phyloP scores from a whole-genome alignment of 768 basidiomycete genomes.

The Boletus huronensis region DNA sequence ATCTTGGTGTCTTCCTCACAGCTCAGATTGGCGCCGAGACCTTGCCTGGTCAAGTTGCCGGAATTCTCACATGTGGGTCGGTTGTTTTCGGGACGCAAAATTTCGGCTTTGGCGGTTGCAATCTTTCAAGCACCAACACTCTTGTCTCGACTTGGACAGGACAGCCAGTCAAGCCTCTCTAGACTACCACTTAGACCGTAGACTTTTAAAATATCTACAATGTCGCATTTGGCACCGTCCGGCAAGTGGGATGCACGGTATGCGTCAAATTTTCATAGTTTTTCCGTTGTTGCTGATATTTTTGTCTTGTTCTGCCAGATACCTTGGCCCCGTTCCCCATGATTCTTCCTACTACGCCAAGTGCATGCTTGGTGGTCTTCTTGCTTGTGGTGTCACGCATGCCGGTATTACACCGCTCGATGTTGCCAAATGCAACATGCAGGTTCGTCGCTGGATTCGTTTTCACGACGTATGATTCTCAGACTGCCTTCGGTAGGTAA shows the following conservation, averaged over 20 bases:
- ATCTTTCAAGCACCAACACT: not conserved
- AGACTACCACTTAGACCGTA: slow-evolving; percentile 1
- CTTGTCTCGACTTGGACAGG: not conserved
- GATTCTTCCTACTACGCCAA: slow-evolving; percentile 11
- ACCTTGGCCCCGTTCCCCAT: slow-evolving; percentile 11
- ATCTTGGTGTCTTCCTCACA: not conserved
- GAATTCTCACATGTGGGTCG: not conserved
- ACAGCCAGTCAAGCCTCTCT: not conserved
- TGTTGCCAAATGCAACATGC: slow-evolving; percentile 10
- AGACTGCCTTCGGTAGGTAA: slow-evolving; percentile 46
- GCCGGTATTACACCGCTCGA: slow-evolving; percentile 9
- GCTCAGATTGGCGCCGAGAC: not conserved
- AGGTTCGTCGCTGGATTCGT: not conserved
- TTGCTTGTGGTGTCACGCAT: slow-evolving; percentile 7
- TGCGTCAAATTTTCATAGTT: not conserved
- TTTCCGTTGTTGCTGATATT: not conserved
- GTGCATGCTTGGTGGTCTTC: slow-evolving; percentile 10
- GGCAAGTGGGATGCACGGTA: slow-evolving; percentile 18
- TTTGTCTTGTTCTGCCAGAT: not conserved
- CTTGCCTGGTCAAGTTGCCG: not conserved
- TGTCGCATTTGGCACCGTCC: slow-evolving; percentile 16
- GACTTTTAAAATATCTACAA: not conserved
- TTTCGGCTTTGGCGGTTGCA: not conserved
- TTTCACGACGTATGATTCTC: too few relatives aligned
- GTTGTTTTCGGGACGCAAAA: slow-evolving; percentile 10